Percentiles rank a stretch among this genome's conserved stretches.
Evolutionary conservation across 495 filamentous ascomycete genomes (phyloP).

Genomic region (Hypoxylon trugodes): DNA sequence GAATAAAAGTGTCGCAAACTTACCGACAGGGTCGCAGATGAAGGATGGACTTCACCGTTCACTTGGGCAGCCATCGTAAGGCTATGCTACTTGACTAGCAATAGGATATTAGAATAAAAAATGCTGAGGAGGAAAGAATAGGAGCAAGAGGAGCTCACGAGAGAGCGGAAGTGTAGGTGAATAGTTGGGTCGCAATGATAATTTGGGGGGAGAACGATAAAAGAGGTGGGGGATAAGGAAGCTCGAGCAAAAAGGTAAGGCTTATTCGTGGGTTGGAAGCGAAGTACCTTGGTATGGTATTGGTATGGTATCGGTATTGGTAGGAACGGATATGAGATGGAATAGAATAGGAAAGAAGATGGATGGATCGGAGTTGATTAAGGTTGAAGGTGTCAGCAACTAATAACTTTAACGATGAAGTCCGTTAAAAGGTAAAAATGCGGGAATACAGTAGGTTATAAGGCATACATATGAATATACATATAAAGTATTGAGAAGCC

Average conservation of each 20-base stretch:
- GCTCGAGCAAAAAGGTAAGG: conserved; percentile 2
- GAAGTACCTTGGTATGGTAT: too few relatives aligned
- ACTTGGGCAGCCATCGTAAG: conserved; percentile 57
- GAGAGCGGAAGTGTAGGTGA: conserved; percentile 13
- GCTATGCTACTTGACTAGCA: not conserved
- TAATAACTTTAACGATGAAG: conserved; percentile 31
- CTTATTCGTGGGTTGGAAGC: too few relatives aligned
- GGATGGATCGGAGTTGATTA: conserved; percentile 12
- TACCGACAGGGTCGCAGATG: conserved; percentile 74
- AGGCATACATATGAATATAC: conserved; percentile 16
- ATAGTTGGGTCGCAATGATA: conserved; percentile 24
- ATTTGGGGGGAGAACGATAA: conserved; percentile 8
- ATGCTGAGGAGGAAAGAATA: conserved; percentile 1
- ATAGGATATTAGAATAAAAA: conserved; percentile 3
- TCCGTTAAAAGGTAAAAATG: conserved; percentile 35
- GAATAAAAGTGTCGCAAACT: conserved; percentile 40
- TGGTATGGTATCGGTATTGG: not conserved
- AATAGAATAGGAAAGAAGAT: conserved; percentile 11
- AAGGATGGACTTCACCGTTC: conserved; percentile 70
- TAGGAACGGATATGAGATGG: not conserved
- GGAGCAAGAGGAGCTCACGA: conserved; percentile 6
- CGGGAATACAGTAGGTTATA: conserved; percentile 14
- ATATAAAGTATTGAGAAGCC: not conserved
- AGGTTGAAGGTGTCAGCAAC: conserved; percentile 30
- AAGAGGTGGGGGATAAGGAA: conserved; percentile 8